These are phyloP conservation scores for Boletus barrowsii DNA, from an alignment of 768 basidiomycete species.

Conservation along the genomic window DNA sequence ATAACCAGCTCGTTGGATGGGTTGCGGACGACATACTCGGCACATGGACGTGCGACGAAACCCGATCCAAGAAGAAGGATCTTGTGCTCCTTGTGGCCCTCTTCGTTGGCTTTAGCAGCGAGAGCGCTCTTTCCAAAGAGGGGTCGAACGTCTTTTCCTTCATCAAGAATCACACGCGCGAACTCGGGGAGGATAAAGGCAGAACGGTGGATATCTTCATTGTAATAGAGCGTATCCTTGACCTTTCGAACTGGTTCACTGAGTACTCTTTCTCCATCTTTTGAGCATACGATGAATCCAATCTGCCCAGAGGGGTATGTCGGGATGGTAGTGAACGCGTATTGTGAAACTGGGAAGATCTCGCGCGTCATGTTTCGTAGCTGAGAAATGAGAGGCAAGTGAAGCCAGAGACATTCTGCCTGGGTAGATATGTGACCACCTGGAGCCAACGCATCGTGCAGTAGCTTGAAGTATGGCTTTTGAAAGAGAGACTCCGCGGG, in stretches of 20 bases:
- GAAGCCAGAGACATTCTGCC: conserved; percentile 94
- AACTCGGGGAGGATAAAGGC: conserved; percentile 96
- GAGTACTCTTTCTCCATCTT: conserved; percentile 66
- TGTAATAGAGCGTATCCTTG: conserved; percentile 79
- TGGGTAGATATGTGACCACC: conserved; percentile 95
- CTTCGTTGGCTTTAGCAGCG: conserved; percentile 39
- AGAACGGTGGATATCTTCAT: conserved; percentile 69
- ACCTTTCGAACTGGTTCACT: conserved; percentile 72
- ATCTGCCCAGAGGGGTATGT: conserved; percentile 99
- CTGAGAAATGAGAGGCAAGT: conserved; percentile 80
- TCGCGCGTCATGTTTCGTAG: conserved; percentile 64
- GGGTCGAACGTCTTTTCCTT: conserved; percentile 68
- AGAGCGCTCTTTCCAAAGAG: conserved; percentile 66
- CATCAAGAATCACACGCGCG: conserved; percentile 68
- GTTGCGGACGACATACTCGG: conserved; percentile 85
- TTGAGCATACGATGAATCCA: conserved; percentile 89
- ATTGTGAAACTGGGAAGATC: conserved; percentile 81
- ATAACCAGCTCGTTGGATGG: conserved; percentile 83
- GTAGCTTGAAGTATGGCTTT: conserved; percentile 93
- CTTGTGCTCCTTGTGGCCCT: conserved; percentile 52
- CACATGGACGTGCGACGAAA: conserved; percentile 94
- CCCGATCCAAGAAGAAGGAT: conserved; percentile 92
- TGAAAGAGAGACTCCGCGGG: conserved; percentile 94
- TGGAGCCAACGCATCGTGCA: conserved; percentile 83
- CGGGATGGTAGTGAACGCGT: conserved; percentile 94